Evolutionary conservation across 2,329 filamentous ascomycete genomes (phyloP), one percentile per base, ranked within the genome.

Genomic region (Lasiodiplodia theobromae): DNA sequence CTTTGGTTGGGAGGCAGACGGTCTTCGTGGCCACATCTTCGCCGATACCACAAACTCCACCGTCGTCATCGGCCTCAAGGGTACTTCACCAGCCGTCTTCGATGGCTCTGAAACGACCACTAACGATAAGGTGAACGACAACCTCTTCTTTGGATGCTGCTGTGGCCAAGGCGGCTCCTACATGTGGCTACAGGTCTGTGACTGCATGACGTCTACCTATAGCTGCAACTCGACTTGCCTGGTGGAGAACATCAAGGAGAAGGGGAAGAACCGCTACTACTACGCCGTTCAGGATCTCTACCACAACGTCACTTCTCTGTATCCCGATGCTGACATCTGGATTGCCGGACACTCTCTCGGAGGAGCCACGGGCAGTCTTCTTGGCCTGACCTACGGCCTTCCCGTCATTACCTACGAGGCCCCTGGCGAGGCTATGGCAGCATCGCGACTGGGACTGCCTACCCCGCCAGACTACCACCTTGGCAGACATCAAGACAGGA

Each of bases 91-190:
- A 2, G 95, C 96, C 14, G 90, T 98, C 3, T 98, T 97, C 77
- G 95, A 98, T 78, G 96, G 96, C n/a, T 92, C 95, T 47, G 95
- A 94, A 64, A 98, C 96, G 1, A 98, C 95, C 0, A 97, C 94
- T 31, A 97, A 97, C 73, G 96, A 99, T 82, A 99, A 99, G 82
- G 85, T 94, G 75, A 99, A 98, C 78, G 96, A 99, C 81, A 99
- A 99, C 77, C 85, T 99, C 11, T 97, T 97, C 81, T 97, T 97
- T 82, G 97, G 94, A 77, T 99, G 96, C 82, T 99, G 96, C 80
- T 99, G 96, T 80, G 96, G 89, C 4, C 94, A 97, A 81, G 94
- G 96, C 74, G 94, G 94, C 0, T 93, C 94, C 71, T 94, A 90
- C 82, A 89, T 94, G 18, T 97, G 94, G 91, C 90, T 92, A 70